Conservation (phyloP, 2,329 filamentous ascomycete genomes). For the Leptographium wingfieldii region DNA sequence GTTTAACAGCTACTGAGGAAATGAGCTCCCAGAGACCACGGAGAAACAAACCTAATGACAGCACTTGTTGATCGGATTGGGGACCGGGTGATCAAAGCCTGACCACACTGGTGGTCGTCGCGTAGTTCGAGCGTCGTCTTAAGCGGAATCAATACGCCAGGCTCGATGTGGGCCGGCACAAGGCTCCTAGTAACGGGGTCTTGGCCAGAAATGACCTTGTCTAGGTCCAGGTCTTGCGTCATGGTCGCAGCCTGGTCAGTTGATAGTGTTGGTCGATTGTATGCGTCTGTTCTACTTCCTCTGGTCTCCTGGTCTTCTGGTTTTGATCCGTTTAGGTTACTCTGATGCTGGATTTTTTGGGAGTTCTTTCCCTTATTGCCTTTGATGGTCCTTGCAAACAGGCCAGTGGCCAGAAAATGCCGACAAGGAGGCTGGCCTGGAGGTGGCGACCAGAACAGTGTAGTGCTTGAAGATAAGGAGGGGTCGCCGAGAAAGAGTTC, state of each 20-base stretch:
- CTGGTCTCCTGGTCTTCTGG: too few relatives aligned
- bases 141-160: conserved; percentile 45
- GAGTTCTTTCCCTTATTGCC: neutral
- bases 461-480: conserved; percentile 4
- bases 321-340: neutral
- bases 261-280: neutral
- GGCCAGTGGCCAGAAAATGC: neutral
- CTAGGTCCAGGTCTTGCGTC: conserved; percentile 10
- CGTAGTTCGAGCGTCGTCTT: conserved; percentile 53
- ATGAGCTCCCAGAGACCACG: too few relatives aligned
- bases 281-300: too few relatives aligned
- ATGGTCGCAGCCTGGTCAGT: conserved; percentile 5
- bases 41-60: conserved; percentile 51
- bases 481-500: conserved; percentile 14
- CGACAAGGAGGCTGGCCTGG: conserved; percentile 10
- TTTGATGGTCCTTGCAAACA: neutral
- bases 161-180: conserved; percentile 22
- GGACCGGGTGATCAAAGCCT: conserved; percentile 58
- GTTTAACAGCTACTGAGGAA: too few relatives aligned
- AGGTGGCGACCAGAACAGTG: neutral
- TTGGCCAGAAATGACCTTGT: conserved; percentile 16
- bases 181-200: conserved; percentile 20
- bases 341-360: too few relatives aligned
- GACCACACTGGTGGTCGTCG: conserved; percentile 44
- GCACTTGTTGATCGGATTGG: conserved; percentile 60